A percentile compares a stretch with the other conserved stretches of the same genome.
Evolutionary conservation across 768 basidiomycete genomes (phyloP).

Genomic region (Austroboletus festivus): DNA sequence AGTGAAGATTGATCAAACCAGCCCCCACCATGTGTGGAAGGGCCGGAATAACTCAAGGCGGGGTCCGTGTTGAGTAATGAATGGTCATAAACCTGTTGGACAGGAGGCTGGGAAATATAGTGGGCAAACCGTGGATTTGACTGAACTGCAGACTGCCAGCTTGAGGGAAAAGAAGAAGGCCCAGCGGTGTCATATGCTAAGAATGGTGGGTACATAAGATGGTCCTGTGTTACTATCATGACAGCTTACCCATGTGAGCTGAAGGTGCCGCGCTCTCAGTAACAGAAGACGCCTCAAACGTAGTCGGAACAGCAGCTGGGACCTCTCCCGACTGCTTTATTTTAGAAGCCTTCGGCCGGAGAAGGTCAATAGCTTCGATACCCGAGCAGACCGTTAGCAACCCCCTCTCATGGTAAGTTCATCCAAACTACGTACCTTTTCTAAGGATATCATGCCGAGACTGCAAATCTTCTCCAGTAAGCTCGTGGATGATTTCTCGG

Average conservation of each 20-base stretch:
- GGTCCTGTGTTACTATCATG: neutral
- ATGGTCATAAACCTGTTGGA: conserved; percentile 3
- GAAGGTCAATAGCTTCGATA: conserved; percentile 9
- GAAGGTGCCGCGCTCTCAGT: neutral
- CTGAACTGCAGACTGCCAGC: neutral
- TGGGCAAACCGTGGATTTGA: neutral
- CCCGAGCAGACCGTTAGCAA: neutral
- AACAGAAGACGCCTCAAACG: neutral
- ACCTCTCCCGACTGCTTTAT: neutral
- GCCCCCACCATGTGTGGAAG: no score
- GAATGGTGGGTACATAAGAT: conserved; percentile 1
- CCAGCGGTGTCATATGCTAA: conserved; percentile 6
- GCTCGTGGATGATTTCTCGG: conserved; percentile 14
- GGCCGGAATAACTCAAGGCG: no score
- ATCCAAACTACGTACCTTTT: conserved; percentile 11
- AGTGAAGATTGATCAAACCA: no score
- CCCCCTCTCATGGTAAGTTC: neutral
- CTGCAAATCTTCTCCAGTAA: conserved; percentile 12
- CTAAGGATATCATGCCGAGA: conserved; percentile 22
- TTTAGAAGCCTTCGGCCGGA: conserved; percentile 1
- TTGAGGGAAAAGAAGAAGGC: neutral
- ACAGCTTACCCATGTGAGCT: conserved; percentile 7
- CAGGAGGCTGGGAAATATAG: neutral
- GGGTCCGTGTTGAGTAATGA: neutral
- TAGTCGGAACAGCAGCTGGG: neutral